Evolutionary conservation across 495 filamentous ascomycete genomes (phyloP).

Genomic region (Hypoxylon subgilvum): DNA sequence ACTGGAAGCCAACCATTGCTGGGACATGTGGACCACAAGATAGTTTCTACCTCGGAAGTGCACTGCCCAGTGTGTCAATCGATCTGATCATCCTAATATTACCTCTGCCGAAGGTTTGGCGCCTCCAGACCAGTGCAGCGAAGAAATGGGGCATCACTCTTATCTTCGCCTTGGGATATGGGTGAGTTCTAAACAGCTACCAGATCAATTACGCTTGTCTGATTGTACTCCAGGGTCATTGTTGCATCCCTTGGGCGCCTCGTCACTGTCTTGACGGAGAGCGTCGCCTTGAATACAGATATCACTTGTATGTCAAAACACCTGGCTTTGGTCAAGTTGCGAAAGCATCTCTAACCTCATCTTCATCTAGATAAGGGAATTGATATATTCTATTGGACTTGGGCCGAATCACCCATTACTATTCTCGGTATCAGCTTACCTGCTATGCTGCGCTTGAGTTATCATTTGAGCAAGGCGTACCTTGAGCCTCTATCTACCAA

Average conservation of each 20-base stretch:
- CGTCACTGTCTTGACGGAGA: not conserved
- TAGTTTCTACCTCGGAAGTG: constrained; percentile 3
- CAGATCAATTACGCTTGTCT: no score
- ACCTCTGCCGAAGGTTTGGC: constrained; percentile 46
- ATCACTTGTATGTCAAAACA: constrained; percentile 2
- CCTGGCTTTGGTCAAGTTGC: no score
- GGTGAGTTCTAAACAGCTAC: no score
- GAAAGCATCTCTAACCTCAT: no score
- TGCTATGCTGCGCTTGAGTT: constrained; percentile 34
- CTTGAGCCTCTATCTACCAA: not conserved
- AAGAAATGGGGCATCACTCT: constrained; percentile 38
- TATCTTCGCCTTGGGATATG: constrained; percentile 44
- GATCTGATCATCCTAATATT: constrained; percentile 44
- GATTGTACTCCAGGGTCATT: no score
- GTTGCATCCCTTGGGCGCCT: constrained; percentile 13
- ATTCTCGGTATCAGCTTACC: constrained; percentile 44
- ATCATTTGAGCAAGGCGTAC: not conserved
- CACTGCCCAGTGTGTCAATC: constrained; percentile 36
- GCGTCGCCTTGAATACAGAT: not conserved
- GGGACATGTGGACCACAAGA: not conserved
- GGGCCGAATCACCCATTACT: constrained; percentile 23
- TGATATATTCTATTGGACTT: not conserved
- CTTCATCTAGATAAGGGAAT: not conserved
- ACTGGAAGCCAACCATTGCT: not conserved
- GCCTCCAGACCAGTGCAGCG: constrained; percentile 32